Evolutionary conservation across 2,329 filamentous ascomycete species (phyloP).

Genomic region (Aspergillus sp.): DNA sequence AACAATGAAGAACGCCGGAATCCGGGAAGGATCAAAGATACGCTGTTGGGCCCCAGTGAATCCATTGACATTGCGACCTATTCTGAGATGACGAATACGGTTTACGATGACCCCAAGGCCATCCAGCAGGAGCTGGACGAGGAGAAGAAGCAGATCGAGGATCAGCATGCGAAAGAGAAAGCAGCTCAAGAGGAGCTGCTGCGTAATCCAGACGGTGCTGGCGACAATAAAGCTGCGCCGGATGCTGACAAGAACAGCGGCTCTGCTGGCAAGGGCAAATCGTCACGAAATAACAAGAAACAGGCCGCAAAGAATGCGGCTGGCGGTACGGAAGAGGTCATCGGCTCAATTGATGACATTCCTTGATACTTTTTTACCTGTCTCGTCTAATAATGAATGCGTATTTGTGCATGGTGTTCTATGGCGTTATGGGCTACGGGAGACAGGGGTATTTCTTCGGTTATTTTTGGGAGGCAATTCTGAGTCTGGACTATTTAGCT

Average conservation of each 20-base stretch:
- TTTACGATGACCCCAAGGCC: slow-evolving; percentile 33
- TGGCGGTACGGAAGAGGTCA: slow-evolving; percentile 34
- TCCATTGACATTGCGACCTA: slow-evolving; percentile 37
- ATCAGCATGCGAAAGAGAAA: slow-evolving; percentile 40
- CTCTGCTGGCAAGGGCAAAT: slow-evolving; percentile 19
- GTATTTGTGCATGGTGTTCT: neutral
- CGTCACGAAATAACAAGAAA: slow-evolving; percentile 21
- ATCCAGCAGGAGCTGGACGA: slow-evolving; percentile 37
- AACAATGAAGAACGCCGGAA: slow-evolving; percentile 52
- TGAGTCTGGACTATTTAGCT: neutral
- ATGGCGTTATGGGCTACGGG: neutral
- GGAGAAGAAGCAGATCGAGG: slow-evolving; percentile 39
- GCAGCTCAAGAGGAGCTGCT: slow-evolving; percentile 36
- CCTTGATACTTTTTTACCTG: slow-evolving; percentile 7
- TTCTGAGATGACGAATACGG: slow-evolving; percentile 39
- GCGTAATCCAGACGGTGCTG: slow-evolving; percentile 32
- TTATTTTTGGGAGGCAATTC: neutral
- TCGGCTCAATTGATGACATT: slow-evolving; percentile 33
- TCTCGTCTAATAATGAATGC: neutral
- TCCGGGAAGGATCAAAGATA: slow-evolving; percentile 45
- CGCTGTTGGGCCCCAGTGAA: slow-evolving; percentile 41
- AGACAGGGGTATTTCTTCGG: no score
- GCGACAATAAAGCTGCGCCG: slow-evolving; percentile 18
- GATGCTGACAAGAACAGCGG: slow-evolving; percentile 23
- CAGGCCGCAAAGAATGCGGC: slow-evolving; percentile 17